Conservation (phyloP, 129 eudicot species). For the Centella asiatica region DNA sequence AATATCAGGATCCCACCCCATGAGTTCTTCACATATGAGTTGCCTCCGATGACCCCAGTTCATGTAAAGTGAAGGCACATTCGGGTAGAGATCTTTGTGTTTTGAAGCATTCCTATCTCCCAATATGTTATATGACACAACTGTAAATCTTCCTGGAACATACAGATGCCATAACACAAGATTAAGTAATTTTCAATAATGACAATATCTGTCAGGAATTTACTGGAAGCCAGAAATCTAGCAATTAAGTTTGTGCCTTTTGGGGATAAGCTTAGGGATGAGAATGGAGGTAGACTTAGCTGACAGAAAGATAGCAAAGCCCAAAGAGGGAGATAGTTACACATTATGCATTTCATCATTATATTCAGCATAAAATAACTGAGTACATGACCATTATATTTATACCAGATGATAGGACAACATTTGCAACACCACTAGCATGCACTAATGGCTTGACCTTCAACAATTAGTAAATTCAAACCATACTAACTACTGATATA, state of each 20-base stretch:
- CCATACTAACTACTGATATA: too few relatives aligned
- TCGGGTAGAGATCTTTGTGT: conserved; percentile 27
- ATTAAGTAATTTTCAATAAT: neutral
- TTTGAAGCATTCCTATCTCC: conserved; percentile 34
- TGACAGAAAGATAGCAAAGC: too few relatives aligned
- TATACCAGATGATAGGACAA: too few relatives aligned
- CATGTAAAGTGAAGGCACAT: conserved; percentile 26
- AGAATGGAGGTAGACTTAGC: too few relatives aligned
- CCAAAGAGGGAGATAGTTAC: too few relatives aligned
- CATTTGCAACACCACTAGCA: too few relatives aligned
- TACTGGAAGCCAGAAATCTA: neutral
- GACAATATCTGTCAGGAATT: too few relatives aligned
- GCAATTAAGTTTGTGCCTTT: neutral
- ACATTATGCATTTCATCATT: too few relatives aligned
- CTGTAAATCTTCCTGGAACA: conserved; percentile 28
- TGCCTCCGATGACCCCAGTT: conserved; percentile 22
- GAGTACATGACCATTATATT: too few relatives aligned
- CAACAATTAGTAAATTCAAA: too few relatives aligned
- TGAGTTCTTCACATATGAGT: conserved; percentile 27
- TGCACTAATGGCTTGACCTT: too few relatives aligned
- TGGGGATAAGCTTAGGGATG: neutral
- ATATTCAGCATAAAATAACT: too few relatives aligned
- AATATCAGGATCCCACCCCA: conserved; percentile 25
- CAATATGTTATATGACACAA: conserved; percentile 35
- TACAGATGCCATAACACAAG: neutral